Conservation (phyloP, 208 protist species). For the Leishmania turanica region DNA sequence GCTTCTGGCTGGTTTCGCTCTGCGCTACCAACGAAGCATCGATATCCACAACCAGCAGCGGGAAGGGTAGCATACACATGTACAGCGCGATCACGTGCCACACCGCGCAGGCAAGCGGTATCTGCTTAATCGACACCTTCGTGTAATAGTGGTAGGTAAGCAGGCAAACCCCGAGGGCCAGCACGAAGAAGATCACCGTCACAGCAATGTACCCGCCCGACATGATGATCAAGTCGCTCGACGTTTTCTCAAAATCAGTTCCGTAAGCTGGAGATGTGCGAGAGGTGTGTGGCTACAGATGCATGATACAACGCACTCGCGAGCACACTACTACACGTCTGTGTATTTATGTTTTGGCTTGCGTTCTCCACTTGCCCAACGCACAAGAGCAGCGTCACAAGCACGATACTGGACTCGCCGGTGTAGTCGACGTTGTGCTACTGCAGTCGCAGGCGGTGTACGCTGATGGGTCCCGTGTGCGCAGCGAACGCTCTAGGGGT, state of each 20-base stretch:
- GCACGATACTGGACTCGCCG: background rate
- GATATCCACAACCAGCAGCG: conserved; percentile 88
- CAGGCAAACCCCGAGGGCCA: conserved; percentile 53
- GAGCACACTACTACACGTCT: background rate
- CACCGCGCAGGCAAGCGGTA: conserved; percentile 64
- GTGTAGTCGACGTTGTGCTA: background rate
- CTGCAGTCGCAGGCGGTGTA: background rate
- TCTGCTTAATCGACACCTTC: conserved; percentile 61
- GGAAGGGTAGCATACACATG: conserved; percentile 81
- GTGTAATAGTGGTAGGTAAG: conserved; percentile 85
- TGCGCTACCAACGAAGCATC: conserved; percentile 61
- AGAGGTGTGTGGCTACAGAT: background rate
- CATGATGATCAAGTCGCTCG: conserved; percentile 30
- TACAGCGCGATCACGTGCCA: conserved; percentile 82
- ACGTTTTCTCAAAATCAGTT: background rate
- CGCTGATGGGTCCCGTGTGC: background rate
- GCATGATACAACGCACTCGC: background rate
- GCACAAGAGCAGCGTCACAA: background rate
- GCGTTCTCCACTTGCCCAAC: background rate
- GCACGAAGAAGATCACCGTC: conserved; percentile 76
- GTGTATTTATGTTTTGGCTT: background rate
- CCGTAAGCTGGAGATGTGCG: background rate
- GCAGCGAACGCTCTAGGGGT: background rate
- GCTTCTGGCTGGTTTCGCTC: conserved; percentile 7
- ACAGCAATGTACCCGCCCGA: conserved; percentile 46